phyloP scores from a whole-genome alignment of 2,329 filamentous ascomycete genomes.

The Dothistroma septosporum region DNA sequence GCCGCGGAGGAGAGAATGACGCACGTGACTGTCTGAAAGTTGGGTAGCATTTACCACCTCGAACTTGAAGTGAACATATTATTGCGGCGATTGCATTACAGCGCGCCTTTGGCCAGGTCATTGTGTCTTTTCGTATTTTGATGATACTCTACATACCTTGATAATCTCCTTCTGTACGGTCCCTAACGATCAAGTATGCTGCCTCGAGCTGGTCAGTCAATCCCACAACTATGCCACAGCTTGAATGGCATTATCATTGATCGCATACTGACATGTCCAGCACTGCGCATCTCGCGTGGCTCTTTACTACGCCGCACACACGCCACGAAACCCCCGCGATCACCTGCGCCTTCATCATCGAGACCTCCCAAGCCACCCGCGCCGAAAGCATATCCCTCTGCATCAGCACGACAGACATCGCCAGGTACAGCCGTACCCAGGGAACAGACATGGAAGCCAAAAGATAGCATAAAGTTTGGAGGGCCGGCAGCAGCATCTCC shows the following conservation, averaged over 20 bases:
- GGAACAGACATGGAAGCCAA: constrained; percentile 41
- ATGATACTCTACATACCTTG: neutral
- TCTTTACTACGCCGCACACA: constrained; percentile 7
- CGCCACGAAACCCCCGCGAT: constrained; percentile 20
- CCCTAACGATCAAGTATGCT: neutral
- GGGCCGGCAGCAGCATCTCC: constrained; percentile 21
- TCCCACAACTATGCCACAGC: neutral
- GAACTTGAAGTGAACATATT: neutral
- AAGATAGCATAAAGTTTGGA: constrained; percentile 39
- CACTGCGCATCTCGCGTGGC: constrained; percentile 1
- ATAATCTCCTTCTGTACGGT: neutral
- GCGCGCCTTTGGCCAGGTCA: neutral
- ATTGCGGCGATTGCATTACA: neutral
- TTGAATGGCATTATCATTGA: neutral
- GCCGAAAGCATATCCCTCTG: constrained; percentile 19
- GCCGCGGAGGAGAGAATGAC: neutral
- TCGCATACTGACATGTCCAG: neutral
- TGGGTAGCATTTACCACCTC: neutral
- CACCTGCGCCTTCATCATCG: constrained; percentile 15
- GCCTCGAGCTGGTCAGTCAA: neutral
- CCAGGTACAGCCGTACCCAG: constrained; percentile 32
- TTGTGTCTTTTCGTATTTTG: neutral
- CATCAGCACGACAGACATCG: constrained; percentile 31
- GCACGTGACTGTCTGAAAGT: neutral
- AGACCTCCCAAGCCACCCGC: constrained; percentile 19